Evolutionary conservation across 83 land plant genomes (phyloP).

Genomic region (Diphasiastrum complanatum): DNA sequence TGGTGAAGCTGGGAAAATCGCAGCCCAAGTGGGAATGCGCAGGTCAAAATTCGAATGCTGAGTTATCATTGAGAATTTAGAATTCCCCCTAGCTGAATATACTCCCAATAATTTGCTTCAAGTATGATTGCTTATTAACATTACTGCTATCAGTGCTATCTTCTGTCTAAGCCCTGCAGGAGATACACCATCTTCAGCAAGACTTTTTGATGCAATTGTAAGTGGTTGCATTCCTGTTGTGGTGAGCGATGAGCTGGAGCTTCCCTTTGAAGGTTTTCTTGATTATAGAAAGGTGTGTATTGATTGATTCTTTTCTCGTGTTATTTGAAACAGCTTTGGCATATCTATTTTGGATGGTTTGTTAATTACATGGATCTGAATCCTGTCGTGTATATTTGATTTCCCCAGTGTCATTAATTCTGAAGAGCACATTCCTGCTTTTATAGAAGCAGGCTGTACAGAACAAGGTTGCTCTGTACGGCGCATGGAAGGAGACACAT

Average conservation of each 20-base stretch:
- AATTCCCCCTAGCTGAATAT: no score
- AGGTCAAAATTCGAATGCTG: neutral
- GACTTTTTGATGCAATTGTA: slow-evolving; percentile 15
- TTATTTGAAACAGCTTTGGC: neutral
- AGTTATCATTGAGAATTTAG: no score
- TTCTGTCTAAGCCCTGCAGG: slow-evolving; percentile 17
- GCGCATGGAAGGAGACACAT: no score
- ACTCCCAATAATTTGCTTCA: no score
- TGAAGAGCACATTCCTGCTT: no score
- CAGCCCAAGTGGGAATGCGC: slow-evolving; percentile 7
- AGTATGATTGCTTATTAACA: no score
- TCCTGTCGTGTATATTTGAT: neutral
- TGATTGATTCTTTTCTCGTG: neutral
- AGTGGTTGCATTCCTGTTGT: slow-evolving; percentile 18
- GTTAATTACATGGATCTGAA: neutral
- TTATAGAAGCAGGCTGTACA: no score
- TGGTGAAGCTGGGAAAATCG: slow-evolving; percentile 8
- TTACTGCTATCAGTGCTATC: slow-evolving; percentile 5
- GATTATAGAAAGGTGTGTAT: slow-evolving; percentile 11
- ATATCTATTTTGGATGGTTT: no score
- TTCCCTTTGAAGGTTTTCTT: slow-evolving; percentile 12
- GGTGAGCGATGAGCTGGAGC: slow-evolving; percentile 14
- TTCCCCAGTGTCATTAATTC: no score
- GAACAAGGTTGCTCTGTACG: no score
- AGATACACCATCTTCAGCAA: slow-evolving; percentile 12